Conservation (phyloP, 2,329 filamentous ascomycete genomes). For the Lachnellula hyalina region DNA sequence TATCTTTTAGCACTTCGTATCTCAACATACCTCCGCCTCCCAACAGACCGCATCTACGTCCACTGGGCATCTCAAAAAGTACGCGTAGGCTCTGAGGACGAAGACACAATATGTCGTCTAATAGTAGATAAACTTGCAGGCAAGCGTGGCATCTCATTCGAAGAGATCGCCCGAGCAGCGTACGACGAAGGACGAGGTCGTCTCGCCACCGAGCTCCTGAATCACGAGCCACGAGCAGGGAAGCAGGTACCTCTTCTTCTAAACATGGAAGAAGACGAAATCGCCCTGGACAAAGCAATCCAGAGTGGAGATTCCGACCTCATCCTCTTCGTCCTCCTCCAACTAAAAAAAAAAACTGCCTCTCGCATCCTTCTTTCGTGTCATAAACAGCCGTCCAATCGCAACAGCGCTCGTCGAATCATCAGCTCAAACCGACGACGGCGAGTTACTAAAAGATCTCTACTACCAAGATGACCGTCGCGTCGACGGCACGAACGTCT, state of each 20-base stretch:
- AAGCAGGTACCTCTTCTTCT: constrained; percentile 90
- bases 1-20: constrained; percentile 87
- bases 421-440: constrained; percentile 70
- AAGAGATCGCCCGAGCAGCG: constrained; percentile 85
- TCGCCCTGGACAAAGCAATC: constrained; percentile 93
- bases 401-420: constrained; percentile 88
- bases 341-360: constrained; percentile 88
- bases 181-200: constrained; percentile 88
- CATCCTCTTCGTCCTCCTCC: constrained; percentile 80
- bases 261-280: constrained; percentile 91
- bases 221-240: constrained; percentile 91
- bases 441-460: constrained; percentile 81
- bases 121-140: constrained; percentile 83
- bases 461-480: constrained; percentile 97
- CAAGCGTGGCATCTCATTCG: constrained; percentile 91
- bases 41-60: constrained; percentile 86
- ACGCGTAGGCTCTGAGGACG: constrained; percentile 74
- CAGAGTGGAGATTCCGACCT: constrained; percentile 94
- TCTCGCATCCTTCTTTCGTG: constrained; percentile 85
- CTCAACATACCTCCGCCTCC: constrained; percentile 78
- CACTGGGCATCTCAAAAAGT: constrained; percentile 98
- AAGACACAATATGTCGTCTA: constrained; percentile 78
- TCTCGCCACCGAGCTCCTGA: constrained; percentile 85
- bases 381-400: constrained; percentile 77
- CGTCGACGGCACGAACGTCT: constrained; percentile 80